phyloP scores from a whole-genome alignment of 805 yeast species.

The Kuraishia ogatae region DNA sequence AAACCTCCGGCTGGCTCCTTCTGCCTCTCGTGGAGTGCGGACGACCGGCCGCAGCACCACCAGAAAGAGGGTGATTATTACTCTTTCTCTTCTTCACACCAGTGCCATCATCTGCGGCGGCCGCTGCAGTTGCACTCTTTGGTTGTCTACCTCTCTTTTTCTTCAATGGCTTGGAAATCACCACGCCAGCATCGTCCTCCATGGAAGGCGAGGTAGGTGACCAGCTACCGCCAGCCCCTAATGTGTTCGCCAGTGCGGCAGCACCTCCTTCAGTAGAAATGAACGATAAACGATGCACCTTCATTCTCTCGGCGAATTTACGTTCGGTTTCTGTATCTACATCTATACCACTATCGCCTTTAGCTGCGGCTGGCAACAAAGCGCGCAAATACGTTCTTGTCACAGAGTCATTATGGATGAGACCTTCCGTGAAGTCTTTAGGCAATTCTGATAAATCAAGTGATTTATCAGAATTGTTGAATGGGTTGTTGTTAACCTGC shows the following conservation, averaged over 20 bases:
- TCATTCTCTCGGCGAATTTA: conserved; percentile 40
- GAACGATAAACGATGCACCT: conserved; percentile 28
- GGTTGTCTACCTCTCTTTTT: neutral
- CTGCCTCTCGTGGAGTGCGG: neutral
- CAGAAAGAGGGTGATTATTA: neutral
- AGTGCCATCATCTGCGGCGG: neutral
- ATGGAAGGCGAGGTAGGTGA: neutral
- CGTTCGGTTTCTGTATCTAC: conserved; percentile 39
- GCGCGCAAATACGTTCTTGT: neutral
- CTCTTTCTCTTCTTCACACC: neutral
- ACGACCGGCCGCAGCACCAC: neutral
- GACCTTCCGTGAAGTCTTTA: conserved; percentile 18
- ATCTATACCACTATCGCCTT: conserved; percentile 22
- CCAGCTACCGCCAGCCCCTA: neutral
- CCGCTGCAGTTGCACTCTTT: neutral
- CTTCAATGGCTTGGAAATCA: neutral
- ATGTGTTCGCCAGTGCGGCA: neutral
- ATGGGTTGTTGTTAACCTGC: conserved; percentile 26
- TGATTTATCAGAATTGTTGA: no score
- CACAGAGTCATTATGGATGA: neutral
- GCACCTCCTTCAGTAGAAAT: conserved; percentile 8
- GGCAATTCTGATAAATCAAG: conserved; percentile 12
- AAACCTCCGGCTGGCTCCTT: neutral
- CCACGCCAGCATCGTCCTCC: neutral
- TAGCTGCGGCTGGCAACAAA: conserved; percentile 8